These are phyloP conservation scores for Coemansia sp. DNA, from an alignment of 192 early-diverging fungal genomes.

Conservation along the genomic window DNA sequence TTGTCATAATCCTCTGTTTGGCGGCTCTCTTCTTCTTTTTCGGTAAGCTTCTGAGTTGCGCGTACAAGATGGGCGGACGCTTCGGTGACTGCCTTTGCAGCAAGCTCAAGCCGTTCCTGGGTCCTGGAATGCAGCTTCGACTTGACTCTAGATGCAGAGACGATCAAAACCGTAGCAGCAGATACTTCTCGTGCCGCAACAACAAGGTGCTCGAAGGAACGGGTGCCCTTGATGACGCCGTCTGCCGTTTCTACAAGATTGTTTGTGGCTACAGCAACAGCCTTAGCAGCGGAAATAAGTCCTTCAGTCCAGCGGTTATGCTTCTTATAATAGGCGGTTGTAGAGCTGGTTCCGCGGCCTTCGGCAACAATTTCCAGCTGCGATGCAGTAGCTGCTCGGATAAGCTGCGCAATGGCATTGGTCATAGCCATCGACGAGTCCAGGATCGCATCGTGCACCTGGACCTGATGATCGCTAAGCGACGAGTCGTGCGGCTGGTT, in stretches of 20 bases:
- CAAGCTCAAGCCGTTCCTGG: slow-evolving; percentile 91
- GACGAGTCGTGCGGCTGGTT: slow-evolving; percentile 71
- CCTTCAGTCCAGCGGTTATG: slow-evolving; percentile 99
- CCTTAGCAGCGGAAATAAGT: slow-evolving; percentile 93
- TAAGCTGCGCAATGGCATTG: slow-evolving; percentile 91
- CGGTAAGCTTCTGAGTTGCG: slow-evolving; percentile 81
- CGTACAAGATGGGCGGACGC: slow-evolving; percentile 88
- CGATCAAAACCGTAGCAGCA: slow-evolving; percentile 94
- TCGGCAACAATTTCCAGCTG: slow-evolving; percentile 98
- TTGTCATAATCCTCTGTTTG: slow-evolving; percentile 63
- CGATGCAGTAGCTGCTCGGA: slow-evolving; percentile 88
- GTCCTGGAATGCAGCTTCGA: slow-evolving; percentile 87
- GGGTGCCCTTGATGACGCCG: slow-evolving; percentile 88
- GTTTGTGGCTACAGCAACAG: slow-evolving; percentile 91
- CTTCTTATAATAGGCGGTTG: slow-evolving; percentile 96
- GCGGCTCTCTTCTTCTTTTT: slow-evolving; percentile 64
- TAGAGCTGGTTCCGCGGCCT: slow-evolving; percentile 76
- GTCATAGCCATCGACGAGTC: slow-evolving; percentile 91
- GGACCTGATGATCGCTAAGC: slow-evolving; percentile 71
- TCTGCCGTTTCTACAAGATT: slow-evolving; percentile 93
- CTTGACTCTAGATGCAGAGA: slow-evolving; percentile 95
- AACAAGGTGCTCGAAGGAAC: slow-evolving; percentile 90
- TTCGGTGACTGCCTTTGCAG: slow-evolving; percentile 90
- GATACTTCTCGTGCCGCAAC: slow-evolving; percentile 97
- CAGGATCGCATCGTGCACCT: slow-evolving; percentile 89